A percentile compares a stretch with the other conserved stretches of the same genome.
phyloP scores from a whole-genome alignment of 2,329 filamentous ascomycete species.

The Diaporthe humulicola region DNA sequence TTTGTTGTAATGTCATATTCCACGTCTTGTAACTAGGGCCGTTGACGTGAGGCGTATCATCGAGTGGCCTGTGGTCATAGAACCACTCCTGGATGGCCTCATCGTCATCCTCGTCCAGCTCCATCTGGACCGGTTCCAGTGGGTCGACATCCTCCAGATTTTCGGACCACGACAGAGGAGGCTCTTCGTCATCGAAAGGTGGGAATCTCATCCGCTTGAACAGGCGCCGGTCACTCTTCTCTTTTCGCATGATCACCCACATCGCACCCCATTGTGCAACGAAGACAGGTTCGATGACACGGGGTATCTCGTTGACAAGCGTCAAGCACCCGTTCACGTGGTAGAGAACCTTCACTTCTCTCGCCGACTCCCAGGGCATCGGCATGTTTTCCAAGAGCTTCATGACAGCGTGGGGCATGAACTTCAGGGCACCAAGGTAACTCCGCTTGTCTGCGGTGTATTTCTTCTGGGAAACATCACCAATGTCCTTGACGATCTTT shows the following conservation, averaged over 20 bases:
- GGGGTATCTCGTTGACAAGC: slow-evolving; percentile 94
- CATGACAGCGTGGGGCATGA: slow-evolving; percentile 98
- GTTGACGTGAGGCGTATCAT: slow-evolving; percentile 94
- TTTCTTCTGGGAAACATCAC: slow-evolving; percentile 99
- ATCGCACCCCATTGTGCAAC: slow-evolving; percentile 99
- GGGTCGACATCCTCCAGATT: slow-evolving; percentile 99
- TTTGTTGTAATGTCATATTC: slow-evolving; percentile 94
- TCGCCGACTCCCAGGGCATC: slow-evolving; percentile 98
- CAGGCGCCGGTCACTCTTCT: slow-evolving; percentile 94
- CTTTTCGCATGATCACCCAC: slow-evolving; percentile 98
- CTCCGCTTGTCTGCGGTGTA: slow-evolving; percentile 99
- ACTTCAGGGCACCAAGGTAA: slow-evolving; percentile 96
- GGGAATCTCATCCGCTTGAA: slow-evolving; percentile 99
- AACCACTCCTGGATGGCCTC: slow-evolving; percentile 95
- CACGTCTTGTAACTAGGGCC: slow-evolving; percentile 96
- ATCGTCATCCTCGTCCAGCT: slow-evolving; percentile 94
- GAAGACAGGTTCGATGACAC: slow-evolving; percentile 97
- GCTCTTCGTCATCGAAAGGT: slow-evolving; percentile 98
- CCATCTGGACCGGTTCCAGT: slow-evolving; percentile 97
- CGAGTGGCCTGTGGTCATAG: slow-evolving; percentile 91
- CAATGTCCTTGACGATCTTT: slow-evolving; percentile 98
- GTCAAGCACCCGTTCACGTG: slow-evolving; percentile 98
- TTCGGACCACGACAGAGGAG: slow-evolving; percentile 96
- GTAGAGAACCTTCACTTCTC: slow-evolving; percentile 97
- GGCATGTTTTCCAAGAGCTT: slow-evolving; percentile 99